Evolutionary conservation across 805 yeast species (phyloP).

Genomic region (Yamadazyma nakazawae): DNA sequence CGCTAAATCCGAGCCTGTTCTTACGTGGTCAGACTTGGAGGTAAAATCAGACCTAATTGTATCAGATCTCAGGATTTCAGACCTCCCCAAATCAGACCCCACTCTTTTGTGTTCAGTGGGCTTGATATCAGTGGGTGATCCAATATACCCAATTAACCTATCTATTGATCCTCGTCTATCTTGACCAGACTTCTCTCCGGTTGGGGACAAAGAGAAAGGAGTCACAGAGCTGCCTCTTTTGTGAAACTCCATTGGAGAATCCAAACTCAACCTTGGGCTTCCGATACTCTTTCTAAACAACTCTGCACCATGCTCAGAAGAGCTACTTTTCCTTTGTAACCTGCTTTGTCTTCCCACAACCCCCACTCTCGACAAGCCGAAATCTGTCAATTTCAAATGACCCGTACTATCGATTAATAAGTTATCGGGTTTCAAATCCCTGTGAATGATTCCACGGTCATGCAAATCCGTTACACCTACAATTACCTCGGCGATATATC

Average conservation of each 20-base stretch:
- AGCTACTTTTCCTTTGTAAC: conserved; percentile 39
- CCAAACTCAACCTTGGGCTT: conserved; percentile 11
- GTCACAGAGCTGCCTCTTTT: conserved; percentile 41
- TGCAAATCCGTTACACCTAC: conserved; percentile 91
- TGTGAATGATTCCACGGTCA: conserved; percentile 82
- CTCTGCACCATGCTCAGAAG: conserved; percentile 42
- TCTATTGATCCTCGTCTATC: not conserved
- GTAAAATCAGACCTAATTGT: conserved; percentile 7
- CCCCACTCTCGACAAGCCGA: conserved; percentile 90
- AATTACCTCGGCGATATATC: conserved; percentile 85
- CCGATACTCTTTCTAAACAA: conserved; percentile 25
- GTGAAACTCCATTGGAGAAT: conserved; percentile 25
- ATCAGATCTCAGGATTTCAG: conserved; percentile 36
- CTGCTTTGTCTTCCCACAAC: conserved; percentile 73
- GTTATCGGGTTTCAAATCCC: conserved; percentile 95
- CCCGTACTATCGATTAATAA: conserved; percentile 81
- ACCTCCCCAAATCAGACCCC: conserved; percentile 44
- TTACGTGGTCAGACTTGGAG: conserved; percentile 7
- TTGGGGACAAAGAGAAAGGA: conserved; percentile 44
- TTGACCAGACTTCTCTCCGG: conserved; percentile 24
- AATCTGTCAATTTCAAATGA: conserved; percentile 90
- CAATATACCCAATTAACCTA: not conserved
- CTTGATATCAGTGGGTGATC: not conserved
- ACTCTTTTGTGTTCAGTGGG: conserved; percentile 32
- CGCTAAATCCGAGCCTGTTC: not conserved